phyloP scores from a whole-genome alignment of 2,329 filamentous ascomycete species.

The Pyrenochaeta sp. region DNA sequence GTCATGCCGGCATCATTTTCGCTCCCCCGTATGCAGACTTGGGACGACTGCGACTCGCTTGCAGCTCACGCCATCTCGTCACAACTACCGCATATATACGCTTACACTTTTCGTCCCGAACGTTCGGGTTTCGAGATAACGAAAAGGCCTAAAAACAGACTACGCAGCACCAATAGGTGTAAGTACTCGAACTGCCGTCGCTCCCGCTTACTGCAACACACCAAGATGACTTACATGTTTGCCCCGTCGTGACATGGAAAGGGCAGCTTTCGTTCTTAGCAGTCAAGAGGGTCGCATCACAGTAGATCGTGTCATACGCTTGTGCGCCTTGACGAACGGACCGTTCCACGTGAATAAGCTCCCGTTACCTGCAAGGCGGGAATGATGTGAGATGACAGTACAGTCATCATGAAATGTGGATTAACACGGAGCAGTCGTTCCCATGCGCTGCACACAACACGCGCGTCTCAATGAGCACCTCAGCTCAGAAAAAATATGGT shows the following conservation, averaged over 20 bases:
- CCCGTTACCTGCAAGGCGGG: background rate
- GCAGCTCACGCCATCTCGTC: constrained; percentile 10
- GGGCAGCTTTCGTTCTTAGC: background rate
- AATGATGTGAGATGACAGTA: background rate
- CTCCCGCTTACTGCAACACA: background rate
- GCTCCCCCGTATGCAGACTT: constrained; percentile 15
- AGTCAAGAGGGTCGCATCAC: background rate
- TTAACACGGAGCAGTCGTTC: background rate
- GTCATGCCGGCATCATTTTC: constrained; percentile 10
- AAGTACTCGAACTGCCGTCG: background rate
- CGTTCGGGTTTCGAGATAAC: background rate
- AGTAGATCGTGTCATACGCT: background rate
- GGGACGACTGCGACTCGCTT: constrained; percentile 4
- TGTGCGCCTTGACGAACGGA: background rate
- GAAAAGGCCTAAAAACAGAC: background rate
- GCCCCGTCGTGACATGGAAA: background rate
- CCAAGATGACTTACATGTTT: background rate
- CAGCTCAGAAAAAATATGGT: background rate
- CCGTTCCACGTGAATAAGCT: background rate
- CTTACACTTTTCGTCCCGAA: constrained; percentile 4
- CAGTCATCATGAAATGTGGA: background rate
- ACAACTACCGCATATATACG: constrained; percentile 11
- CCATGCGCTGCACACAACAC: background rate
- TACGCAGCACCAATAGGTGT: constrained; percentile 5
- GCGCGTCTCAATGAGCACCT: background rate